Evolutionary conservation across 192 early-diverging fungal species (phyloP), one percentile per base, ranked within the genome.

Genomic region (Coemansia nantahalensis): DNA sequence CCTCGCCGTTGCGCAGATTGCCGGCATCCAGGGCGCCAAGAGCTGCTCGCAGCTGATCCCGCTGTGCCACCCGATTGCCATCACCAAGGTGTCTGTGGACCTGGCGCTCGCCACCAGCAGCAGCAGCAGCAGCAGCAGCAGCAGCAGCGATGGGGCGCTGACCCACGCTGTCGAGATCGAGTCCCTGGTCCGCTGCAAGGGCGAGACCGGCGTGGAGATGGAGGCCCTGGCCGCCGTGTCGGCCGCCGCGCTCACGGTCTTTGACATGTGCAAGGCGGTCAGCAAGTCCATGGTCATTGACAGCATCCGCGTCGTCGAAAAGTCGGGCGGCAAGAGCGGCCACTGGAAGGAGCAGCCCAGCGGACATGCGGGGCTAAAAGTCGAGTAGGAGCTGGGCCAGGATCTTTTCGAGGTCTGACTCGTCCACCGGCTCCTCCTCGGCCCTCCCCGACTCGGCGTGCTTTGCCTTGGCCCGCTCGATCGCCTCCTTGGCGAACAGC

Each of bases 231-330:
- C 83, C 1, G 90, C 91, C 0, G 89, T 86, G 1, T 89, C 88
- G 9, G 79, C 89, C 0, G 89, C 92, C 5, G 81, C 86, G 0
- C 68, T 91, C 44, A 94, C 95, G 3, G 83, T 97, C 1, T 95
- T 86, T 80, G 95, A 97, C 59, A 97, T 97, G 95, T 95, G 89
- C 66, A 97, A 97, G 57, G 90, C 92, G 1, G 90, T 86, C 8
- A 82, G 85, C 31, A 90, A 91, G 51, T 74, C 66, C n/a, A 94
- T 94, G 79, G 60, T 65, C 19, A 93, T 97, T 57, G 73, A 79
- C 22, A 78, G 82, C 33, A 77, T 95, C 30, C 62, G 84, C 4
- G 84, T 97, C 0, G 65, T 87, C 17, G 65, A 80, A 43, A 97
- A 97, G 65, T 72, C 83, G 1, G 95, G 95, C 6, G 95, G 95